Evolutionary conservation across 345 rosid genomes (phyloP), one percentile per base, ranked within the genome.

Genomic region (Acer saccharum): DNA sequence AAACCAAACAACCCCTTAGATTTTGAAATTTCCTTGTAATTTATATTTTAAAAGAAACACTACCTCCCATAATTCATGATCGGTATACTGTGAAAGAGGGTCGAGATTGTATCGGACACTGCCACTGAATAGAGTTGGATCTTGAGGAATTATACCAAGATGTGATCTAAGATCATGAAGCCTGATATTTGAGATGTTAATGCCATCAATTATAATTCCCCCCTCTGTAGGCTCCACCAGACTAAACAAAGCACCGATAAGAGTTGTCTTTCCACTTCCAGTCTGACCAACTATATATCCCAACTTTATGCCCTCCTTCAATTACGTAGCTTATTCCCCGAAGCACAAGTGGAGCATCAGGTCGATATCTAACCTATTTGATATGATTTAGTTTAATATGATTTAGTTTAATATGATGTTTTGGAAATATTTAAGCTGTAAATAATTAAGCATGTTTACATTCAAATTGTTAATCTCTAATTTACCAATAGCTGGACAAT

Each of bases 91-190:
- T 6, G 77, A 72, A 2, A 80, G 85, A 13, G 93, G 93, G 86
- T 91, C 93, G 69, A 91, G 77, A 69, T 90, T 91, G 81, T 86
- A 88, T 81, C 93, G 82, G 23, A 88, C 90, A 29, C 88, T 78
- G n/a, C 91, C 92, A 3, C 80, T 80, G 35, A 91, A 91, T 65
- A 90, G 90, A 3, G 91, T 88, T 11, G 96, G 93, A 68, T 91
- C 96, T 76, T 90, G 93, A 16, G 96, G 96, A 60, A 90, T 91
- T 76, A 91, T 83, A 52, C 92, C 92, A 4, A 91, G 67, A 14
- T 84, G 78, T 18, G 90, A 85, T 65, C 92, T 79, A 14, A 91
- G 82, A 77, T 91, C 92, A 25, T 85, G 90, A 41, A 91, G 88
- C 35, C 93, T 92, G 16, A 88, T 84, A 23, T 41, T 72, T 8